Conservation (phyloP, 805 yeast species). For the Torulaspora indica region DNA sequence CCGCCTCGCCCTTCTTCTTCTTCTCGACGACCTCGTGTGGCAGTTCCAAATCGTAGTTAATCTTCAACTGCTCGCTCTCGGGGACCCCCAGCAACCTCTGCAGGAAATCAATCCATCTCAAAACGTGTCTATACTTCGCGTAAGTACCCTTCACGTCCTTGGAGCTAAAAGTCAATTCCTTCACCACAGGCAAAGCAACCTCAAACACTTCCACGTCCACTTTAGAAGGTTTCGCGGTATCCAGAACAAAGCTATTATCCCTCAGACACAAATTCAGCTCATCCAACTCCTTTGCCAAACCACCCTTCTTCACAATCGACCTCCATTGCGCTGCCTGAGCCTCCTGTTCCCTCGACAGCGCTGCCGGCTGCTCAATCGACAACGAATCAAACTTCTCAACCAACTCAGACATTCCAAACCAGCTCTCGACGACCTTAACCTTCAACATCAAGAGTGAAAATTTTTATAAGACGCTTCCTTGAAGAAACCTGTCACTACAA, state of each 20-base stretch:
- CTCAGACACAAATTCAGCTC: slow-evolving; percentile 67
- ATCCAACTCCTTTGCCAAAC: slow-evolving; percentile 51
- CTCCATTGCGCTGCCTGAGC: slow-evolving; percentile 78
- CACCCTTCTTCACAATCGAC: slow-evolving; percentile 53
- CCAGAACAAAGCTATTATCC: slow-evolving; percentile 64
- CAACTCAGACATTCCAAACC: slow-evolving; percentile 29
- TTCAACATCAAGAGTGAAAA: neutral
- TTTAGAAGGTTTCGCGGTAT: slow-evolving; percentile 53
- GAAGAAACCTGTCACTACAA: no score
- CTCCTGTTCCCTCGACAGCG: slow-evolving; percentile 46
- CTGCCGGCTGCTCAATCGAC: slow-evolving; percentile 29
- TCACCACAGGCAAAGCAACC: slow-evolving; percentile 56
- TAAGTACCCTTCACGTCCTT: slow-evolving; percentile 45
- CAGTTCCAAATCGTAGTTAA: slow-evolving; percentile 58
- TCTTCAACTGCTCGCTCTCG: slow-evolving; percentile 49
- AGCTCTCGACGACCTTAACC: neutral
- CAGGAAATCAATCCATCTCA: slow-evolving; percentile 88
- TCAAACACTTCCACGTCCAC: slow-evolving; percentile 72
- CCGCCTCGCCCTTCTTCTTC: slow-evolving; percentile 41
- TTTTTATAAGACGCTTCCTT: slow-evolving; percentile 1
- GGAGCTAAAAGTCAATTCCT: slow-evolving; percentile 48
- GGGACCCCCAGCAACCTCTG: slow-evolving; percentile 63
- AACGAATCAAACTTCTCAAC: slow-evolving; percentile 28
- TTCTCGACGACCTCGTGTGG: slow-evolving; percentile 70
- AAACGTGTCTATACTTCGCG: slow-evolving; percentile 69